Percentiles rank a stretch among this genome's conserved stretches.
Evolutionary conservation across 495 filamentous ascomycete genomes (phyloP).

Genomic region (Lindgomyces ingoldianus): DNA sequence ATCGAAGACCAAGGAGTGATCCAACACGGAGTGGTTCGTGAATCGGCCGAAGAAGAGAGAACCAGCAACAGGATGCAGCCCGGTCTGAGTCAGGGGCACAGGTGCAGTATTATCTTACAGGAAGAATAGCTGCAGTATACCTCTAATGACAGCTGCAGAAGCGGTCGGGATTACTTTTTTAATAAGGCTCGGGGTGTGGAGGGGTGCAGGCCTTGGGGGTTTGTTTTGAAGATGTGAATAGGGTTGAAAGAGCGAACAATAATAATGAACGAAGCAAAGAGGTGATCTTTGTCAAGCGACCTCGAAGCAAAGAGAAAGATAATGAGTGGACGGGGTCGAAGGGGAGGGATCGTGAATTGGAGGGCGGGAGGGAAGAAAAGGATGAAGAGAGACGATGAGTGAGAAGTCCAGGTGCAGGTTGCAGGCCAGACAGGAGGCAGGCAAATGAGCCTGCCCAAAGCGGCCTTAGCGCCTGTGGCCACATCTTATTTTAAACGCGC

Average conservation of each 20-base stretch:
- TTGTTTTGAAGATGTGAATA: constrained; percentile 35
- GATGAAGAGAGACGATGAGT: constrained; percentile 10
- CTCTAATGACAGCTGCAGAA: constrained; percentile 8
- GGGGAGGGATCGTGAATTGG: constrained; percentile 9
- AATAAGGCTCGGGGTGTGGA: constrained; percentile 4
- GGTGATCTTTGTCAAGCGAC: constrained; percentile 21
- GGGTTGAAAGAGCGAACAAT: constrained; percentile 39
- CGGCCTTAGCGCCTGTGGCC: not conserved
- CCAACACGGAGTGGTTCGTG: constrained; percentile 4
- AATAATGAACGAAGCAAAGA: constrained; percentile 39
- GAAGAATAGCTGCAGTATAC: constrained; percentile 4
- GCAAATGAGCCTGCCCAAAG: constrained; percentile 23
- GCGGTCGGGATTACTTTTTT: constrained; percentile 10
- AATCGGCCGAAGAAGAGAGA: constrained; percentile 1
- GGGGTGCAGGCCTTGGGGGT: constrained; percentile 7
- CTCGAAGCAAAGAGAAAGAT: constrained; percentile 29
- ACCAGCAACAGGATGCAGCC: not conserved
- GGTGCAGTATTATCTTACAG: not conserved
- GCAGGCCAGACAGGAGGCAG: constrained; percentile 28
- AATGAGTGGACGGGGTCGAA: constrained; percentile 31
- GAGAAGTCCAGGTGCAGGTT: constrained; percentile 8
- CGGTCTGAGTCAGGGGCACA: constrained; percentile 4
- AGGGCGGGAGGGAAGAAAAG: constrained; percentile 15
- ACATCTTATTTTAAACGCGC: constrained; percentile 25
- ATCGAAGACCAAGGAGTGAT: constrained; percentile 18